Evolutionary conservation across 371 early-diverging fungal genomes (phyloP), one percentile per base, ranked within the genome.

Genomic region (Mucor saturninus): DNA sequence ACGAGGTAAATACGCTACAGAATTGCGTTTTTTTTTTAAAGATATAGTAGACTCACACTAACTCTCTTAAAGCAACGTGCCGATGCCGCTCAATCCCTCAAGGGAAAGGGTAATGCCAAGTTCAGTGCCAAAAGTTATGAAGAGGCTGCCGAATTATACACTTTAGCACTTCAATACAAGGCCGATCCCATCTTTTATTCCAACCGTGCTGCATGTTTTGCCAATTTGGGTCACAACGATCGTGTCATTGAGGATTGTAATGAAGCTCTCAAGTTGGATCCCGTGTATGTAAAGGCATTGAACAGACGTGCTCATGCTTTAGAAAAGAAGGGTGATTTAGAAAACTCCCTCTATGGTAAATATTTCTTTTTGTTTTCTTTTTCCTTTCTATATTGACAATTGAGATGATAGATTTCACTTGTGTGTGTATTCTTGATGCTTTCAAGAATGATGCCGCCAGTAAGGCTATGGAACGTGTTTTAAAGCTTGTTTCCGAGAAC

Each of bases 191-290:
- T 98, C 50, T 97, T 88, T 65, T 97, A 84, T 79, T 89, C 94
- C 65, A 98, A 98, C 86, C 90, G 98, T 48, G 98, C 97, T 11
- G 98, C 96, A 11, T 95, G 95, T 76, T 91, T 89, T 67, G 86
- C 89, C 5, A 87, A 90, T 59, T 72, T 89, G 50, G 88, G 87
- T 38, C 69, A 90, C 59, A 83, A 89, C 61, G 89, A 87, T 13
- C 81, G 87, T 46, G 94, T 91, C 35, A 87, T 91, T 66, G 84
- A 84, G 42, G 91, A 91, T 70, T 86, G 90, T 69, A 83, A 78
- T 40, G 72, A 71, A 61, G 95, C 95, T 3, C 76, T 95, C 26
- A 80, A 85, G 58, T 78, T 88, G 30, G 91, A 92, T 61, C 89
- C 93, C 15, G 81, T 81, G 13, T 95, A 91, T 61, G 85, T 89